Conservation (phyloP, 2,329 filamentous ascomycete genomes). For the Fusarium coffeatum region DNA sequence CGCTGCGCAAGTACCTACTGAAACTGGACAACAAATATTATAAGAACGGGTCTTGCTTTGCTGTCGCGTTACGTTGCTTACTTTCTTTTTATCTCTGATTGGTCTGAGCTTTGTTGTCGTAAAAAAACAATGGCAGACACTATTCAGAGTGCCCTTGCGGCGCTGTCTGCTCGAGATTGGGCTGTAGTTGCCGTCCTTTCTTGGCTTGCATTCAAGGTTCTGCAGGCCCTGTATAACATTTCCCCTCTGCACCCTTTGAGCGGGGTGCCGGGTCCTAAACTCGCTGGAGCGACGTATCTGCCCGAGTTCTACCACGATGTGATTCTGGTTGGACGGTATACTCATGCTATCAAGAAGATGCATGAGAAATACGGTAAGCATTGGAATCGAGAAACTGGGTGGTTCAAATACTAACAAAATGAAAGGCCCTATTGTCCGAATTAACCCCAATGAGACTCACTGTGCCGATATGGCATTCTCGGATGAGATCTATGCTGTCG, state of each 20-base stretch:
- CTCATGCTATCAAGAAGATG: conserved; percentile 20
- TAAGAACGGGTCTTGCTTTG: background rate
- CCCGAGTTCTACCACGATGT: conserved; percentile 27
- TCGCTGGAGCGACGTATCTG: conserved; percentile 20
- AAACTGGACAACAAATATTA: background rate
- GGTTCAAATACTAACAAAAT: rapidly evolving
- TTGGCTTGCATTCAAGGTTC: background rate
- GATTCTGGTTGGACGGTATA: conserved; percentile 23
- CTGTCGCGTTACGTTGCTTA: background rate
- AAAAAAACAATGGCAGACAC: background rate
- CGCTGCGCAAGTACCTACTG: background rate
- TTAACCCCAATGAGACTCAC: conserved; percentile 14
- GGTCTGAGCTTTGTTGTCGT: background rate
- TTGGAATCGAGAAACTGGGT: rapidly evolving
- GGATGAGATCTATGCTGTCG: conserved; percentile 18
- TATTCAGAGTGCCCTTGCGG: background rate
- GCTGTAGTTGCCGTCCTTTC: rapidly evolving
- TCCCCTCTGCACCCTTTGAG: conserved; percentile 19
- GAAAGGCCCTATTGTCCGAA: conserved; percentile 15
- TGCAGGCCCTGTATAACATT: conserved; percentile 20
- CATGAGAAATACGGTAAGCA: conserved; percentile 19
- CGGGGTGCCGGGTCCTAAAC: conserved; percentile 21
- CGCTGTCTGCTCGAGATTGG: background rate
- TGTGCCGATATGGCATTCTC: conserved; percentile 27
- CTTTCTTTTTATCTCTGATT: background rate